phyloP scores from a whole-genome alignment of 768 basidiomycete species.

The Lactifluus volemus region DNA sequence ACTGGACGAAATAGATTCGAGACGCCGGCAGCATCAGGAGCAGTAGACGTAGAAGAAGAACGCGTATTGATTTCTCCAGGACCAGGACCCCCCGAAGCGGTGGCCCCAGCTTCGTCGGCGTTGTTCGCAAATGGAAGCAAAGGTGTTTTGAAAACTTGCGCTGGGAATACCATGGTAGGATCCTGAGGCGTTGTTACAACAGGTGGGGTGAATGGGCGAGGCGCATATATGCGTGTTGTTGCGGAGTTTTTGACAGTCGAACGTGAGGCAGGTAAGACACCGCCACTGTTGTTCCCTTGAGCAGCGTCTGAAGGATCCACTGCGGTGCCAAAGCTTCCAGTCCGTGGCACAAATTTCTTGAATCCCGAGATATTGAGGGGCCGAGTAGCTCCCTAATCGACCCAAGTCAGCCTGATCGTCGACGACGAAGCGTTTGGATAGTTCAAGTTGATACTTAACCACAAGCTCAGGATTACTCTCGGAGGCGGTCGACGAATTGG shows the following conservation, averaged over 20 bases:
- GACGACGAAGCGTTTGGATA: neutral
- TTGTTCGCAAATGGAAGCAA: conserved; percentile 5
- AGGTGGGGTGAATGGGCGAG: conserved; percentile 8
- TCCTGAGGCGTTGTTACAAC: neutral
- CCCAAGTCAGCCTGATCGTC: neutral
- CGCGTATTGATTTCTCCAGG: neutral
- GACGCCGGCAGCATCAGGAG: neutral
- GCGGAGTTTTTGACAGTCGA: neutral
- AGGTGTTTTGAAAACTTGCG: conserved; percentile 8
- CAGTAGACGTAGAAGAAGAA: neutral
- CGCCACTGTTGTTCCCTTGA: neutral
- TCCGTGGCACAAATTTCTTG: neutral
- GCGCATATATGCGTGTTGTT: conserved; percentile 14
- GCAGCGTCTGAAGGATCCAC: neutral
- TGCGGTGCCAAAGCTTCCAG: neutral
- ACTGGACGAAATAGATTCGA: neutral
- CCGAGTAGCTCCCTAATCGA: neutral
- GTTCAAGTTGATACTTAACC: neutral
- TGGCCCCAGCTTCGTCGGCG: neutral
- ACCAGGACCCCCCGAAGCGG: neutral
- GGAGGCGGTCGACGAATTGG: neutral
- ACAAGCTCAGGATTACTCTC: neutral
- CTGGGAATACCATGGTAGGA: neutral
- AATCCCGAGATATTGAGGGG: conserved; percentile 9
- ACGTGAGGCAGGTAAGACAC: neutral